Evolutionary conservation across 2,329 filamentous ascomycete genomes (phyloP).

Genomic region (Cadophora sp.): DNA sequence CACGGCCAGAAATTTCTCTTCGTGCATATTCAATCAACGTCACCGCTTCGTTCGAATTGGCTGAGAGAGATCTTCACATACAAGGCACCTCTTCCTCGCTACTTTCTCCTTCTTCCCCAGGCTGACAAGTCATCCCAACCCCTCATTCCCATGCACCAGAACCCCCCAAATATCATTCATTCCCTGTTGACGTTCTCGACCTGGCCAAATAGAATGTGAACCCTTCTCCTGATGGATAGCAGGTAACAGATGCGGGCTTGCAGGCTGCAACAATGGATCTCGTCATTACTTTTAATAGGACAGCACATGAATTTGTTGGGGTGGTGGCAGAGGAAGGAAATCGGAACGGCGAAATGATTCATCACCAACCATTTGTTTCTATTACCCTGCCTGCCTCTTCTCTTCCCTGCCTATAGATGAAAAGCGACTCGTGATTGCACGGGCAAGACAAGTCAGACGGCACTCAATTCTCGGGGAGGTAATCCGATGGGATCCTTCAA

Average conservation of each 20-base stretch:
- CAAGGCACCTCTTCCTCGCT: not conserved
- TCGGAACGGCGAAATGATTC: constrained; percentile 9
- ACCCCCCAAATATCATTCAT: constrained; percentile 18
- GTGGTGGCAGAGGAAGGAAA: constrained; percentile 1
- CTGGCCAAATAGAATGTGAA: constrained; percentile 17
- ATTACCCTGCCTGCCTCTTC: not conserved
- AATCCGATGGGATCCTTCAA: not conserved
- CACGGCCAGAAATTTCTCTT: not conserved
- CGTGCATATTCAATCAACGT: constrained; percentile 2
- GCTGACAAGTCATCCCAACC: constrained; percentile 23
- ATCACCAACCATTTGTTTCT: constrained; percentile 8
- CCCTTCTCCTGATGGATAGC: not conserved
- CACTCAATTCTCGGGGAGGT: not conserved
- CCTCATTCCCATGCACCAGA: constrained; percentile 22
- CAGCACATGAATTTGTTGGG: not conserved
- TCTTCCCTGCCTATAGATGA: not conserved
- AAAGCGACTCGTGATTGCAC: not conserved
- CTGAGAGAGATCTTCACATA: constrained; percentile 1
- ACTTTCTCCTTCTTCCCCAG: constrained; percentile 4
- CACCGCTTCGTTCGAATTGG: not conserved
- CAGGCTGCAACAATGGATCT: constrained; percentile 8
- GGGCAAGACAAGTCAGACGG: not conserved
- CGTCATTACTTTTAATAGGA: constrained; percentile 15
- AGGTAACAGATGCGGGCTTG: not conserved
- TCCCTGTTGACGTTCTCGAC: constrained; percentile 22